Evolutionary conservation across 2,329 filamentous ascomycete species (phyloP).

Genomic region (Pseudogymnoascus sp.): DNA sequence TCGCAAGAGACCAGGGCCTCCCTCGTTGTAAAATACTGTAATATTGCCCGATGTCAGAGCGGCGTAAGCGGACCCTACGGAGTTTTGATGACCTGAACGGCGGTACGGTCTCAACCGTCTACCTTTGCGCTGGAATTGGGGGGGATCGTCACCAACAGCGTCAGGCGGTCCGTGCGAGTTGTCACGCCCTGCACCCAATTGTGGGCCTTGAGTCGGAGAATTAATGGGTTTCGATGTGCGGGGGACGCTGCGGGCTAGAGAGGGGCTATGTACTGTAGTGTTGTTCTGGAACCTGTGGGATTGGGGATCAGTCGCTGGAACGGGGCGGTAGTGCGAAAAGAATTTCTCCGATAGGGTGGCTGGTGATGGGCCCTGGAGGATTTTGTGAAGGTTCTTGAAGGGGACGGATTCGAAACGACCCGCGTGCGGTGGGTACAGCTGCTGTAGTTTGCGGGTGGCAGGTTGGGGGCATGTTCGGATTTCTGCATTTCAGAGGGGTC

Average conservation of each 20-base stretch:
- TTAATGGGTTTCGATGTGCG: background rate
- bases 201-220: background rate
- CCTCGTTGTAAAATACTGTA: background rate
- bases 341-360: slow-evolving; percentile 3
- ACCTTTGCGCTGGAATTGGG: background rate
- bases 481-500: background rate
- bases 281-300: background rate
- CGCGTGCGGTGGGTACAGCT: background rate
- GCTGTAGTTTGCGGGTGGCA: background rate
- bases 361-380: background rate
- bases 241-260: background rate
- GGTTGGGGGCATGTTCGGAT: background rate
- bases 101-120: background rate
- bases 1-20: background rate
- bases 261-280: background rate
- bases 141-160: background rate
- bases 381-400: background rate
- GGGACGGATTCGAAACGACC: background rate
- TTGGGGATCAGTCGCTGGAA: background rate
- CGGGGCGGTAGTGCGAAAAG: background rate
- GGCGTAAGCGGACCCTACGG: background rate
- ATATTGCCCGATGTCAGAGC: background rate
- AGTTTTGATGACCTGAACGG: background rate
- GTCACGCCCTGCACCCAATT: background rate
- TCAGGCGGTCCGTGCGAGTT: slow-evolving; percentile 2